phyloP scores from a whole-genome alignment of 208 protist genomes.

The Trypanosoma scelopori region DNA sequence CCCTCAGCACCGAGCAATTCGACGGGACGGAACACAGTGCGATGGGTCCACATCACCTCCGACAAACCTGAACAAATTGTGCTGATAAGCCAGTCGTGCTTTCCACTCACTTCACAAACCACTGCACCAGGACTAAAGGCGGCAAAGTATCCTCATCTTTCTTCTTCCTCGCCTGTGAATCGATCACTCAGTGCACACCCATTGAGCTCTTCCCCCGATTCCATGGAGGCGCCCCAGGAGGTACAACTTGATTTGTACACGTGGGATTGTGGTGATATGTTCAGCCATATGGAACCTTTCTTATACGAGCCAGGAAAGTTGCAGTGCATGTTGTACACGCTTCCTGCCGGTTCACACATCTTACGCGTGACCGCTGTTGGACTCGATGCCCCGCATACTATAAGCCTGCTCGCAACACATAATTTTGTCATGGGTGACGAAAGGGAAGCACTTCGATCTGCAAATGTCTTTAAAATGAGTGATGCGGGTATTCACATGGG shows the following conservation, averaged over 20 bases:
- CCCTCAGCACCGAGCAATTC: not conserved
- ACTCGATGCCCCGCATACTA: conserved; percentile 37
- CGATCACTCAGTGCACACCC: not conserved
- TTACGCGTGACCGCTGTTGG: conserved; percentile 57
- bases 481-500: conserved; percentile 65
- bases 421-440: conserved; percentile 40
- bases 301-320: conserved; percentile 46
- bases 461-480: conserved; percentile 42
- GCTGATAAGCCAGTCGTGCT: conserved; percentile 18
- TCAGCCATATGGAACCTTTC: conserved; percentile 40
- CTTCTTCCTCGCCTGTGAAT: conserved; percentile 4
- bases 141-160: conserved; percentile 4
- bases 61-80: conserved; percentile 27
- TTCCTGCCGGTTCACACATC: conserved; percentile 57
- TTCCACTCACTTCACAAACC: conserved; percentile 1
- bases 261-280: conserved; percentile 65
- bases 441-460: conserved; percentile 32
- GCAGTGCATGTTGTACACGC: conserved; percentile 32
- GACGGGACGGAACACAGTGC: conserved; percentile 17
- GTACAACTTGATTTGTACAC: conserved; percentile 58
- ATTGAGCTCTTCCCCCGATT: not conserved
- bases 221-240: conserved; percentile 23
- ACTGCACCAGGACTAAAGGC: too few relatives aligned
- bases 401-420: conserved; percentile 49
- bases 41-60: conserved; percentile 38